These are phyloP conservation scores for Tympanopsis confertula DNA, from an alignment of 2,329 filamentous ascomycete species.

Conservation along the genomic window DNA sequence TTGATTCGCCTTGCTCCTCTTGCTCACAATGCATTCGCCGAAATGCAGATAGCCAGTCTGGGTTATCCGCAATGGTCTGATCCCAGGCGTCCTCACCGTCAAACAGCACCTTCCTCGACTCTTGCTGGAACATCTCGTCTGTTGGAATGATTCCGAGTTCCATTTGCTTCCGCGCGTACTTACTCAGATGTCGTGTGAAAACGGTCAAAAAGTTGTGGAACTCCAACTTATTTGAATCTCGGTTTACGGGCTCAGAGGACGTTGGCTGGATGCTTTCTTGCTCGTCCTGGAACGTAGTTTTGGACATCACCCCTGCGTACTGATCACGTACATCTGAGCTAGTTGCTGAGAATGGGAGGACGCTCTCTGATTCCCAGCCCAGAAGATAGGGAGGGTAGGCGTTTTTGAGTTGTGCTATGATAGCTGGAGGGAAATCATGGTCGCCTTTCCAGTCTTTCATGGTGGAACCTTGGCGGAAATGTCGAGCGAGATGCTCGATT, in stretches of 20 bases:
- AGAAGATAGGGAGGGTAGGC: conserved; percentile 14
- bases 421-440: conserved; percentile 11
- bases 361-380: conserved; percentile 8
- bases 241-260: background rate
- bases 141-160: conserved; percentile 7
- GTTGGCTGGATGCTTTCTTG: no score
- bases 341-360: conserved; percentile 14
- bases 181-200: conserved; percentile 8
- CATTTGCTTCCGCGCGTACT: conserved; percentile 11
- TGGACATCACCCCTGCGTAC: background rate
- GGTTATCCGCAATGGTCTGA: conserved; percentile 15
- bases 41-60: conserved; percentile 13
- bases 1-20: no score
- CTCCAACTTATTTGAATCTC: conserved; percentile 1
- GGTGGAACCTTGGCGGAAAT: conserved; percentile 13
- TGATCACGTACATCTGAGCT: background rate
- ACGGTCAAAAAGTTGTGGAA: no score
- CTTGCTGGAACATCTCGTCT: conserved; percentile 14
- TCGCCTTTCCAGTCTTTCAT: conserved; percentile 16
- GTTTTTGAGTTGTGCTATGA: conserved; percentile 10
- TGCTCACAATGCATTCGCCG: no score
- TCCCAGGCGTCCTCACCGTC: conserved; percentile 11
- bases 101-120: conserved; percentile 13
- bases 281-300: background rate
- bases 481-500: conserved; percentile 13